Percentiles rank a stretch among this genome's conserved stretches.
phyloP scores from a whole-genome alignment of 2,329 filamentous ascomycete genomes.

The Blastomyces emzantsi region DNA sequence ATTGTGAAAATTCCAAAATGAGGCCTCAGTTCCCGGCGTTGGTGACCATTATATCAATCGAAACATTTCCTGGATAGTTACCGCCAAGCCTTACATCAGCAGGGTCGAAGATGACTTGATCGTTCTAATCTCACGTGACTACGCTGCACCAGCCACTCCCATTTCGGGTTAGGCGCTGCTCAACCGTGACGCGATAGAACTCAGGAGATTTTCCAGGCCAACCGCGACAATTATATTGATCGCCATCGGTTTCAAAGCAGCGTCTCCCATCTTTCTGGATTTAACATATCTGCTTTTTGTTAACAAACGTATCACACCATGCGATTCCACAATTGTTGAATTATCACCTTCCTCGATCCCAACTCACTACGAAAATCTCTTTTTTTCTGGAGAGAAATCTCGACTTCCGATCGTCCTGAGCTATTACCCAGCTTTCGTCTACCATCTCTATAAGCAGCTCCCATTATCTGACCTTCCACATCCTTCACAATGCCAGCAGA shows the following conservation, averaged over 20 bases:
- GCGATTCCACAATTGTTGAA: not conserved
- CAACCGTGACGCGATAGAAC: conserved; percentile 2
- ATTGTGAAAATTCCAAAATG: not conserved
- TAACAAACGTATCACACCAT: not conserved
- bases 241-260: not conserved
- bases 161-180: not conserved
- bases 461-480: not conserved
- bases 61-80: too few relatives aligned
- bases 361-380: not conserved
- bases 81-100: too few relatives aligned
- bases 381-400: not conserved
- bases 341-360: not conserved
- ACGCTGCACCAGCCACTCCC: not conserved
- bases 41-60: not conserved
- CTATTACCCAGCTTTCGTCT: not conserved
- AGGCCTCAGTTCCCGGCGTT: not conserved
- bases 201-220: conserved; percentile 4
- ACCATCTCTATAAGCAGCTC: not conserved
- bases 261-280: not conserved
- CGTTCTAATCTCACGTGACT: not conserved
- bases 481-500: conserved; percentile 31
- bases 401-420: not conserved
- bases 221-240: conserved; percentile 2
- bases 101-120: not conserved
- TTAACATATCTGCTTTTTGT: not conserved